Evolutionary conservation across 2,329 filamentous ascomycete genomes (phyloP), one percentile per base, ranked within the genome.

Genomic region (Diplodia mutila): DNA sequence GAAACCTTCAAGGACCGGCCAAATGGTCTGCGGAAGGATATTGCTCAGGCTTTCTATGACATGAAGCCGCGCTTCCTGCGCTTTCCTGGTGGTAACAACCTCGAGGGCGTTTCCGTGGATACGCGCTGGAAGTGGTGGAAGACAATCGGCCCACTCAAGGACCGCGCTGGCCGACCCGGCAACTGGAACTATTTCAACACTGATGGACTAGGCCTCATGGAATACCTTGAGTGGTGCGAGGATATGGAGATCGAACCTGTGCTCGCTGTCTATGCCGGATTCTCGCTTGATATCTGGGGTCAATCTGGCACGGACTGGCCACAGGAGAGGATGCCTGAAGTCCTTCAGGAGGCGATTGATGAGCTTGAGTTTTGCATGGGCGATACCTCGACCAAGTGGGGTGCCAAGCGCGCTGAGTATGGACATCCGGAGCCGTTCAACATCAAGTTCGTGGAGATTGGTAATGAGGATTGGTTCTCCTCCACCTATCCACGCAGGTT

Each of bases 1-100:
- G 84, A 84, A 4, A 86, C 85, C 0, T 86, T 83, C 80, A 85
- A 85, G 63, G 73, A 81, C 69, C 78, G 84, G 21, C 79, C 80
- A 64, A 86, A 86, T 71, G 85, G 85, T 21, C 74, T 85, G 51
- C 78, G 84, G 9, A 75, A 80, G 42, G 84, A 86, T 67, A 76
- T 86, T 53, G 83, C 82, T 57, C 78, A 86, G 69, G 80, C 80
- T 18, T 75, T 83, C 53, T 75, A 75, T 34, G 80, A 77, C 52
- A 73, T 82, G 69, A 79, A 79, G 54, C 77, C 82, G 72, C 78
- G 74, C 69, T 83, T 85, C 73, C 76, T 85, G 9, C 80, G 83
- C 2, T 85, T 85, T 69, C 84, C 84, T 1, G 83, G 84, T 27
- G 84, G 84, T 29, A 85, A 85, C 72, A 85, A 84, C 74, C 71